phyloP scores from a whole-genome alignment of 441 rosid species.

The Syzygium malaccense region DNA sequence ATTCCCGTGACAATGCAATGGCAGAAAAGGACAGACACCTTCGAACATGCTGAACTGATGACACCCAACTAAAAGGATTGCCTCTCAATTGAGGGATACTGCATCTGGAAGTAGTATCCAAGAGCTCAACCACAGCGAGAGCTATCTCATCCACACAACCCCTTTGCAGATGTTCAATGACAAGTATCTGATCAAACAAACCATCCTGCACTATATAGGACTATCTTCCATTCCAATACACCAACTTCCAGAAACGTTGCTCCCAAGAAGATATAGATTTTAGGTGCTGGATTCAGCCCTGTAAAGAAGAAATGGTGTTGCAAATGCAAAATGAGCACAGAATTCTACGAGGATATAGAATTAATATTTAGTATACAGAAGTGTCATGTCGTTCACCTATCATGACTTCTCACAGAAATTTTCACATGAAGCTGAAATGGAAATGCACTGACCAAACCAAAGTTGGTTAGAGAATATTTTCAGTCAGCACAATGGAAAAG shows the following conservation, averaged over 20 bases:
- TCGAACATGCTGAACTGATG: constrained; percentile 32
- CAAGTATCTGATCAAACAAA: constrained; percentile 21
- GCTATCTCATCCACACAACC: constrained; percentile 29
- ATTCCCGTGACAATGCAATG: constrained; percentile 15
- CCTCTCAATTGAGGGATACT: constrained; percentile 21
- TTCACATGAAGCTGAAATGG: constrained; percentile 30
- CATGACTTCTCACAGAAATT: constrained; percentile 26
- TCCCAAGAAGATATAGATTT: constrained; percentile 26
- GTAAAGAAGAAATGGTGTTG: constrained; percentile 4
- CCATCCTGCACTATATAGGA: constrained; percentile 20
- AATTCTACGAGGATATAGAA: background rate
- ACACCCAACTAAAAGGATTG: constrained; percentile 18
- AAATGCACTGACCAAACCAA: constrained; percentile 27
- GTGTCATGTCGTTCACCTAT: constrained; percentile 18
- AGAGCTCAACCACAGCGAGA: constrained; percentile 27
- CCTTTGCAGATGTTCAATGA: constrained; percentile 17
- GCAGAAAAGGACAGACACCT: constrained; percentile 11
- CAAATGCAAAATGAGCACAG: background rate
- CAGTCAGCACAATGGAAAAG: background rate
- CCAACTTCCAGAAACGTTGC: constrained; percentile 30
- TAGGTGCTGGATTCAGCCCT: constrained; percentile 57
- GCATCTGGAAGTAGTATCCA: constrained; percentile 27
- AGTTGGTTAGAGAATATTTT: background rate
- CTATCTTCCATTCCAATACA: constrained; percentile 8
- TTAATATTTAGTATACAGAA: background rate